These are phyloP conservation scores for Xylaria telfairii DNA, from an alignment of 495 filamentous ascomycete species.

Conservation along the genomic window DNA sequence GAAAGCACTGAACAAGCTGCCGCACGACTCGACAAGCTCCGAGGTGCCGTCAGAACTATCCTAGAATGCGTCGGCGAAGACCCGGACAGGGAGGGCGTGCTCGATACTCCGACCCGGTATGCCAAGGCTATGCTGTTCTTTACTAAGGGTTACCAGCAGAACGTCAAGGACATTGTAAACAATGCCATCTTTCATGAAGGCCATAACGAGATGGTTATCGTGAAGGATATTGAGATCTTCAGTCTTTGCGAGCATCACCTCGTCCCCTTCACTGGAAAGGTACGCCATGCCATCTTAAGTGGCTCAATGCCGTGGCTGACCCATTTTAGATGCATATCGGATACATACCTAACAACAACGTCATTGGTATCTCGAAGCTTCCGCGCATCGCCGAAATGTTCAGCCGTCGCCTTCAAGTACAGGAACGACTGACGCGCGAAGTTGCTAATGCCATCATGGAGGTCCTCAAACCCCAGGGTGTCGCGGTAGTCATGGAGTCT, in stretches of 20 bases:
- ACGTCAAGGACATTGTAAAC: conserved; percentile 90
- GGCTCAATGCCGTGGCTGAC: neutral
- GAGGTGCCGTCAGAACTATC: conserved; percentile 86
- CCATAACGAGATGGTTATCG: conserved; percentile 96
- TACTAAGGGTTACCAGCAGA: conserved; percentile 99
- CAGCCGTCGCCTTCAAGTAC: conserved; percentile 87
- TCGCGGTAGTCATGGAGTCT: conserved; percentile 96
- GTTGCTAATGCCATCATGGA: conserved; percentile 94
- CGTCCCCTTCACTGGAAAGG: conserved; percentile 94
- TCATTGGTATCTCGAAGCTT: conserved; percentile 94
- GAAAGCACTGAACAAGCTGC: conserved; percentile 75
- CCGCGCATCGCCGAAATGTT: conserved; percentile 98
- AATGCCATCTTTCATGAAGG: conserved; percentile 95
- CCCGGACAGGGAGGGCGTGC: conserved; percentile 86
- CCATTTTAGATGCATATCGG: conserved; percentile 88
- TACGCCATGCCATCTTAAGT: conserved; percentile 41
- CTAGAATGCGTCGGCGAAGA: conserved; percentile 97
- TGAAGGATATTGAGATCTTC: conserved; percentile 97
- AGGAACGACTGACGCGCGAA: conserved; percentile 94
- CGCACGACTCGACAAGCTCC: conserved; percentile 74
- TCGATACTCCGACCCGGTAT: conserved; percentile 87
- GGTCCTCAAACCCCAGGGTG: conserved; percentile 89
- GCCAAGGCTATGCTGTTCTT: conserved; percentile 98
- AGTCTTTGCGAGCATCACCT: conserved; percentile 97
- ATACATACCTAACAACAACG: conserved; percentile 85